These are phyloP conservation scores for Xylaria sp. DNA, from an alignment of 2,329 filamentous ascomycete species.

Conservation along the genomic window DNA sequence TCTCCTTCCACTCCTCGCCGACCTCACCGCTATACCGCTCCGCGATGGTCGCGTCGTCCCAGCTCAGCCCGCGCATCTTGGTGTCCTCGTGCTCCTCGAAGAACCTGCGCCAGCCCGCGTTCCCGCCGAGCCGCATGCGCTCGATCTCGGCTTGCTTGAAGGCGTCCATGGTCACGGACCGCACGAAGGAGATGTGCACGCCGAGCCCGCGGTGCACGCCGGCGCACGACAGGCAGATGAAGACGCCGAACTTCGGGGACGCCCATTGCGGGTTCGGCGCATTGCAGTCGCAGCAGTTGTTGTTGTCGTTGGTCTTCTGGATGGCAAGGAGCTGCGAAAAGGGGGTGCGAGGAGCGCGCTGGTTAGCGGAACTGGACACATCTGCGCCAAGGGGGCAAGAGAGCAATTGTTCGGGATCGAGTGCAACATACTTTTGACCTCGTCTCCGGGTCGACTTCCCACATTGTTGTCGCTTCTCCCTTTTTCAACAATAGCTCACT, in stretches of 20 bases:
- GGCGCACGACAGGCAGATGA: slow-evolving; percentile 97
- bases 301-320: slow-evolving; percentile 90
- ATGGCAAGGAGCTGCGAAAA: slow-evolving; percentile 80
- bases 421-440: slow-evolving; percentile 79
- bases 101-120: slow-evolving; percentile 86
- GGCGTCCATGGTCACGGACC: slow-evolving; percentile 97
- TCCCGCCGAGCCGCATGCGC: slow-evolving; percentile 92
- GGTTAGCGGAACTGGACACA: slow-evolving; percentile 33
- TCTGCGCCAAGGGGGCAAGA: slow-evolving; percentile 17
- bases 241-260: slow-evolving; percentile 95
- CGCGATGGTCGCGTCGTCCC: slow-evolving; percentile 89
- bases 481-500: slow-evolving; percentile 2
- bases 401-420: slow-evolving; percentile 7
- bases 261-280: slow-evolving; percentile 99
- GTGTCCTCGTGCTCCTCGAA: slow-evolving; percentile 80
- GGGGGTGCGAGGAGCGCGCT: slow-evolving; percentile 21
- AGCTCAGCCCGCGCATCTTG: slow-evolving; percentile 73
- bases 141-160: slow-evolving; percentile 94
- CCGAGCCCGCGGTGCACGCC: slow-evolving; percentile 94
- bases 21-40: slow-evolving; percentile 90
- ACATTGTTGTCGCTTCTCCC: slow-evolving; percentile 66
- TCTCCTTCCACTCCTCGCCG: slow-evolving; percentile 95
- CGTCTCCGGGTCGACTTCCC: slow-evolving; percentile 99
- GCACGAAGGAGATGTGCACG: slow-evolving; percentile 98
- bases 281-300: slow-evolving; percentile 92